Base-by-base conservation (phyloP, 75 land plant species). In the Cryptomeria japonica region DNA sequence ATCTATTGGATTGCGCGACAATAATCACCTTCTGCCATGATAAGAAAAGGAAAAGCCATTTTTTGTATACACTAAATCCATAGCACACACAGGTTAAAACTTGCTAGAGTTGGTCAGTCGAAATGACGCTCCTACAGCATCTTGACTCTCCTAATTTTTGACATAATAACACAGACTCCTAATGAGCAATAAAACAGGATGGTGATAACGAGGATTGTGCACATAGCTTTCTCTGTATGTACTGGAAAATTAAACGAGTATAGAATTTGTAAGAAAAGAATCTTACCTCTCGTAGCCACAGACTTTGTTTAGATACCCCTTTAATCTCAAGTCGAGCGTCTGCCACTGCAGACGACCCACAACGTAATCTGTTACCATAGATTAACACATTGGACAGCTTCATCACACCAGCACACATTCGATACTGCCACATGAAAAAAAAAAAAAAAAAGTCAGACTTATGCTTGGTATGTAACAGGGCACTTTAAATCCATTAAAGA, bases 351-450 rank as follows among this genome's bases (percentile, higher is more conserved):
- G 90, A 61, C 10, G 96, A 97, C 36, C 98, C 96, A 91, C 98
- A 97, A 5, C 96, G 90, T 80, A 97, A 87, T 88, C 97, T 93
- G 86, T 97, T 88, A 14, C 96, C 97, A 91, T 97, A 97, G 83
- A 97, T 97, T 34, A 97, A 88, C 32, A 90, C 88, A 91, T 97
- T 97, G 87, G 95, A 93, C 0, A 97, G 85, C 80, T 91, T 93
- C 98, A 97, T 97, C 47, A 97, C 96, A 85, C 87, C 94, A 90
- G 93, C 90, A 90, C 94, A 97, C 98, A 97, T 97, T 0, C 98
- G 98, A 84, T 97, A 97, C 98, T 96, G 95, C 87, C 55, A 28
- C 19, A 73, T 41, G 3, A n/a, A 82, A 11, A 19, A 8, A 38
- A 38, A 11, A n/a, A 82, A 11, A 19, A 8, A 38, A 38, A 11